Evolutionary conservation across 257 asterid genomes (phyloP).

Genomic region (Galeopsis tetrahit): DNA sequence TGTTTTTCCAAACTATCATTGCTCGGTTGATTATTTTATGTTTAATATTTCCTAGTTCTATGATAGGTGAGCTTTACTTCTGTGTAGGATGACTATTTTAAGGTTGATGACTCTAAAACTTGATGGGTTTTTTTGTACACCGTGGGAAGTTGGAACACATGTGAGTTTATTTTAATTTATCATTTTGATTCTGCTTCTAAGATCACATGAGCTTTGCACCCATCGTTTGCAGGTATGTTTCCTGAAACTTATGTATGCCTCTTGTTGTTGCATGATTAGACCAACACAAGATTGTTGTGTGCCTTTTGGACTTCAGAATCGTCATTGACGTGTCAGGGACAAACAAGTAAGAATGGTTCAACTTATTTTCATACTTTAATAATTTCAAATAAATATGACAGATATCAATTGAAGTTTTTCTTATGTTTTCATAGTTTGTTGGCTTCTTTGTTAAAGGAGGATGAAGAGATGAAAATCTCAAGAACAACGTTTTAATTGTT

Average conservation of each 20-base stretch:
- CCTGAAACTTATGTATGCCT: conserved; percentile 23
- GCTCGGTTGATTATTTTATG: background rate
- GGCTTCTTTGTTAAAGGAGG: conserved; percentile 12
- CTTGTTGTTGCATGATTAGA: conserved; percentile 12
- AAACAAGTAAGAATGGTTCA: background rate
- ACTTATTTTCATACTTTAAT: background rate
- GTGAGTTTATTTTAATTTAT: too few species aligned
- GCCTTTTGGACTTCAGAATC: conserved; percentile 8
- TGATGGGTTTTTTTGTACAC: too few species aligned
- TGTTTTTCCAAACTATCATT: background rate
- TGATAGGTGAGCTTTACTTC: too few species aligned
- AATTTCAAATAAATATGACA: background rate
- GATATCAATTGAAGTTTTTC: background rate
- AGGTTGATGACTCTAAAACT: too few species aligned
- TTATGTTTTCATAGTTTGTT: conserved; percentile 10
- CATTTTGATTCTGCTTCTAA: too few species aligned
- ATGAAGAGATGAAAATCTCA: background rate
- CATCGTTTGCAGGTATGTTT: conserved; percentile 11
- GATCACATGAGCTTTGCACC: too few species aligned
- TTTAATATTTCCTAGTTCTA: background rate
- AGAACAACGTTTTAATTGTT: conserved; percentile 13
- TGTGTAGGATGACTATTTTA: too few species aligned
- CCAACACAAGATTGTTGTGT: conserved; percentile 22
- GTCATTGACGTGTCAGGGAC: background rate
- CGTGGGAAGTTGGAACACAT: too few species aligned